Evolutionary conservation across 768 basidiomycete genomes (phyloP), one percentile per base, ranked within the genome.

Genomic region (Termitomyces sp.): DNA sequence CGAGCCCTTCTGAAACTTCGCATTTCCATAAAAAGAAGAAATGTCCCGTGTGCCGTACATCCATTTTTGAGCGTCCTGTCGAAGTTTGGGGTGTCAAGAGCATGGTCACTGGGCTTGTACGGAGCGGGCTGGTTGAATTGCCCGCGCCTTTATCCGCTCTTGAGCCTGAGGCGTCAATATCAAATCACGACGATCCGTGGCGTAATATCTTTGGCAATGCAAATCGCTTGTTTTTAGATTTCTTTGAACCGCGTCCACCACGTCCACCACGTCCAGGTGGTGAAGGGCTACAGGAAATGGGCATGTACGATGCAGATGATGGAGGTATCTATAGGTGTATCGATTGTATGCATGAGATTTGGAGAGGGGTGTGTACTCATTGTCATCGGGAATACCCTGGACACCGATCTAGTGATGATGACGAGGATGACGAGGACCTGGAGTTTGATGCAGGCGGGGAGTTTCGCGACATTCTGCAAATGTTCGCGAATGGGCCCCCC

Each of bases 301-400:
- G 89, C 0, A 82, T 88, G 75, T 80, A 81, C 36, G 91, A 93
- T 66, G 76, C 75, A 9, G 89, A 91, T 63, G 91, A 92, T 59
- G 88, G 86, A 12, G 87, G 85, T 1, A 78, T 93, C n/a, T 87
- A 84, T 66, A 80, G 91, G 18, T 93, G 91, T 68, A 66, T 84
- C 16, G 85, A 86, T 46, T 93, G 90, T 63, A 80, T 85, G 77
- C 84, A 92, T 66, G 91, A 93, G 72, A 88, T 93, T 61, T 84
- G 80, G 81, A 83, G 77, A 60, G 88, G 87, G 1, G 68, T 77
- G 23, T 93, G 91, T 66, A 78, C 83, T 4, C 66, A 67, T 12
- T 93, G 91, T 63, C 75, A 80, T 32, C 79, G 88, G 36, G 70
- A 69, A 20, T 91, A 90, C 65, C 75, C 74, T 3, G 87, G 82